Base-by-base conservation (phyloP, 202 grass and related monocot species). In the Schoenoplectus triqueter region DNA sequence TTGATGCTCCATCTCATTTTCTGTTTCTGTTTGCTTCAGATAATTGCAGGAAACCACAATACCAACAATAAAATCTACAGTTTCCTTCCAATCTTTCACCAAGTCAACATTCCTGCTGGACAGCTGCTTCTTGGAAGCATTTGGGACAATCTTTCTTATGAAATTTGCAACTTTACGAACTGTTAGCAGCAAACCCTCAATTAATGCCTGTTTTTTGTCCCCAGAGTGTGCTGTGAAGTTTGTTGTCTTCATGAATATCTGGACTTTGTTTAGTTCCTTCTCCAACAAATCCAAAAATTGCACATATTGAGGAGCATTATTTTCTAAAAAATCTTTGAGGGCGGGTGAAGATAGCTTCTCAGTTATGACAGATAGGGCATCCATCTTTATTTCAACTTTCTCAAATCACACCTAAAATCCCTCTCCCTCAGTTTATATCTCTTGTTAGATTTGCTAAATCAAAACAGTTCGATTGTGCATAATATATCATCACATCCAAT, bases 381-480 rank as follows among this genome's bases (percentile, higher is more conserved):
- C 68, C 68, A 71, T 71, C 68, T 71, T 41, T 66, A 9, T 66
- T 39, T 66, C 7, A 44, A 68, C 31, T 68, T 68, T 15, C 31
- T 68, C 40, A 42, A 68, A 44, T 68, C 66, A 68, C 66, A 44
- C 3, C 22, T 10, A 68, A 68, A 41, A 68, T 15, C 39, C 42
- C 39, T 2, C 66, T 4, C 66, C 21, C 64, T 39, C 22, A 6
- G 0, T 18, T 7, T 57, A 57, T 57, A 2, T 56, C 11, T 56
- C 11, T 19, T 64, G 61, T 7, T 64, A 64, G 19, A 7, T 1
- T 61, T 61, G 13, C 20, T 64, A 15, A 22, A 22, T 63, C 64
- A 42, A 20, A 6, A 42, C 22, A 66, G 64, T 66, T 66, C 4
- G 1, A 14, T 5, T 14, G 7, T 14, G 2, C 10, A 6, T 8